A percentile compares a stretch with the other conserved stretches of the same genome.
These are phyloP conservation scores for Dactylorhiza incarnata DNA, from an alignment of 106 monocot species.

Conservation along the genomic window DNA sequence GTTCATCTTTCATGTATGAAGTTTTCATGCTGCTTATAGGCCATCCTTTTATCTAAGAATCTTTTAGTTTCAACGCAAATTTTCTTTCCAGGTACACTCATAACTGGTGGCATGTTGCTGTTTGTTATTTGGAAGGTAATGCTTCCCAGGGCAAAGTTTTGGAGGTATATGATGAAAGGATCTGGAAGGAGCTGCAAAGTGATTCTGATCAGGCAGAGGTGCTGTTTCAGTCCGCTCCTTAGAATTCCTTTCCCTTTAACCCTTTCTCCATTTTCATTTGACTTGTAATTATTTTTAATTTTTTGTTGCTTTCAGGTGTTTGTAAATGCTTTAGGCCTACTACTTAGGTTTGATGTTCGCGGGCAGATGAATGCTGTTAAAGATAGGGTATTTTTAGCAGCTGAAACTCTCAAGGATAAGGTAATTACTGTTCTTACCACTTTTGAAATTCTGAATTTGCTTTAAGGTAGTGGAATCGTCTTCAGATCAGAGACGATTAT, in stretches of 20 bases:
- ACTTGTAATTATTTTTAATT: slow-evolving; percentile 11
- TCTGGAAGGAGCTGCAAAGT: slow-evolving; percentile 60
- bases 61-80: slow-evolving; percentile 2
- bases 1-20: slow-evolving; percentile 75
- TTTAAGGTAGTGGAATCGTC: not conserved
- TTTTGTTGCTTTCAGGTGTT: slow-evolving; percentile 68
- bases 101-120: slow-evolving; percentile 93
- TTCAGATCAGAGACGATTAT: not conserved
- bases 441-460: not conserved
- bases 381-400: slow-evolving; percentile 29
- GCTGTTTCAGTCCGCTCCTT: not conserved
- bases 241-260: not conserved
- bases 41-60: not conserved
- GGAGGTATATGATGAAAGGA: slow-evolving; percentile 53
- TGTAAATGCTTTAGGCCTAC: slow-evolving; percentile 76
- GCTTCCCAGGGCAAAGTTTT: slow-evolving; percentile 53
- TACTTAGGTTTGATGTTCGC: slow-evolving; percentile 42
- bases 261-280: not conserved
- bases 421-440: slow-evolving; percentile 12
- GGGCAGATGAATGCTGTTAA: slow-evolving; percentile 26
- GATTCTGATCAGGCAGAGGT: slow-evolving; percentile 66
- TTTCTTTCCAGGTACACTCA: slow-evolving; percentile 51
- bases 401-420: slow-evolving; percentile 37
- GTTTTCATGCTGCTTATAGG: slow-evolving; percentile 3
- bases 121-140: slow-evolving; percentile 88